A percentile compares a stretch with the other conserved stretches of the same genome.
phyloP scores from a whole-genome alignment of 2,329 filamentous ascomycete species.

The Spiromastix sp. region DNA sequence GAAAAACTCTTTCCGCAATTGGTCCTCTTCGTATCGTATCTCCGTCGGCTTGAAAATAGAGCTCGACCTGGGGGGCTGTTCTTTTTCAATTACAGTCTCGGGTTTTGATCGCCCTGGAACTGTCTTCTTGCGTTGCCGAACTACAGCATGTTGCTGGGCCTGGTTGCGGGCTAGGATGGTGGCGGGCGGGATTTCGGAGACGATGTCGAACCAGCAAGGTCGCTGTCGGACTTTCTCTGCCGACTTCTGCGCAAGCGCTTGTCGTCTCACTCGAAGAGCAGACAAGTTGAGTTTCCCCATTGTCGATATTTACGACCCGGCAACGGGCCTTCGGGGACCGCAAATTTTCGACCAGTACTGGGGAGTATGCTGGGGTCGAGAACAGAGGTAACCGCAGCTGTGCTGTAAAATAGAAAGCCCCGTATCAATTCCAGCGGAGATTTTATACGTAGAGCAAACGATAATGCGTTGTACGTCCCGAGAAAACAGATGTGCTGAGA shows the following conservation, averaged over 20 bases:
- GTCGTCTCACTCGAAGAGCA: slow-evolving; percentile 35
- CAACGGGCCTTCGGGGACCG: no score
- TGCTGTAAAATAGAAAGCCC: no score
- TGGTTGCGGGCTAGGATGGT: slow-evolving; percentile 50
- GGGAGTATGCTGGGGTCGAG: no score
- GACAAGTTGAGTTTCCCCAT: slow-evolving; percentile 40
- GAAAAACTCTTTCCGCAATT: slow-evolving; percentile 71
- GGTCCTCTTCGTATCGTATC: slow-evolving; percentile 75
- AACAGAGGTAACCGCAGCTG: no score
- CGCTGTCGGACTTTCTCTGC: slow-evolving; percentile 24
- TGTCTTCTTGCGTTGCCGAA: slow-evolving; percentile 24
- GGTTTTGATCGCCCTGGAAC: slow-evolving; percentile 16
- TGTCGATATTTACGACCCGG: no score
- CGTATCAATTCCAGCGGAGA: no score
- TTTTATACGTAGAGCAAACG: no score
- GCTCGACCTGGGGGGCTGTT: slow-evolving; percentile 41
- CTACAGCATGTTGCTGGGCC: slow-evolving; percentile 35
- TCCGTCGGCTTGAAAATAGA: slow-evolving; percentile 69
- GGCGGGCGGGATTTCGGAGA: slow-evolving; percentile 49
- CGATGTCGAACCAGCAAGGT: slow-evolving; percentile 46
- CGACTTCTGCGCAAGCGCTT: slow-evolving; percentile 28
- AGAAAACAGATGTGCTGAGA: no score
- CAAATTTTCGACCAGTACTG: no score
- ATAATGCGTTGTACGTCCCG: no score
- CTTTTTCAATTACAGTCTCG: slow-evolving; percentile 26